These are phyloP conservation scores for Deuterostichococcus epilithicus DNA, from an alignment of 139 green algal genomes.

Conservation along the genomic window DNA sequence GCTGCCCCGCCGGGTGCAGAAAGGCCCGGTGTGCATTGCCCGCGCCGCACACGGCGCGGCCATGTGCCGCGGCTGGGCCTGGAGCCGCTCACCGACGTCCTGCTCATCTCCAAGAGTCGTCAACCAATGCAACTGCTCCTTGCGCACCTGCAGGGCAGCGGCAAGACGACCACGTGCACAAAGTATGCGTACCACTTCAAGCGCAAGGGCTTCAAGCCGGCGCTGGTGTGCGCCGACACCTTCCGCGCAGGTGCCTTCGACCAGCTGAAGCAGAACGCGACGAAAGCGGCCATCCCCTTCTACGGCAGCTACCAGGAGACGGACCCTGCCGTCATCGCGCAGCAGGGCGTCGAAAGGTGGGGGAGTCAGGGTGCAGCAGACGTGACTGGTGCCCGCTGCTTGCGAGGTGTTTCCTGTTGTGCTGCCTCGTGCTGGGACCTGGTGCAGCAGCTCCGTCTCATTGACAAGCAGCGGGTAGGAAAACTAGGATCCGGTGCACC, in stretches of 20 bases:
- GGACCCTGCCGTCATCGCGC: constrained; percentile 90
- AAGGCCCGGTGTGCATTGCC: too few relatives aligned
- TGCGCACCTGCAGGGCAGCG: constrained; percentile 65
- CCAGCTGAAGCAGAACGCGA: constrained; percentile 99
- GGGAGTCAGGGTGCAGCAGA: too few relatives aligned
- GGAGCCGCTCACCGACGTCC: not conserved
- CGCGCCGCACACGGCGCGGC: not conserved
- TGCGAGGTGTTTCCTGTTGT: too few relatives aligned
- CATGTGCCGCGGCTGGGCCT: not conserved
- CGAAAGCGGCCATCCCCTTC: constrained; percentile 88
- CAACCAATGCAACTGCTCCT: not conserved
- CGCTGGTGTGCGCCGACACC: constrained; percentile 97
- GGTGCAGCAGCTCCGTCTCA: too few relatives aligned
- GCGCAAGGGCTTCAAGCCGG: constrained; percentile 95
- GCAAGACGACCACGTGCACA: constrained; percentile 98
- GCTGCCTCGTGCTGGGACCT: too few relatives aligned
- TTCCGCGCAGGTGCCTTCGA: constrained; percentile 92
- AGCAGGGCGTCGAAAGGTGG: constrained; percentile 89
- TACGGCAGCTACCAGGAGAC: constrained; percentile 94
- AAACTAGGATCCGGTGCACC: too few relatives aligned
- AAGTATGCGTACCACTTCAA: constrained; percentile 97
- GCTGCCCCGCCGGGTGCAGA: too few relatives aligned
- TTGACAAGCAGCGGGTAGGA: too few relatives aligned
- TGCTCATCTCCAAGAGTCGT: not conserved
- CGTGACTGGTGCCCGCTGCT: too few relatives aligned